A percentile compares a stretch with the other conserved stretches of the same genome.
Conservation (phyloP, 192 early-diverging fungal species). For the Oehlia diaphana region DNA sequence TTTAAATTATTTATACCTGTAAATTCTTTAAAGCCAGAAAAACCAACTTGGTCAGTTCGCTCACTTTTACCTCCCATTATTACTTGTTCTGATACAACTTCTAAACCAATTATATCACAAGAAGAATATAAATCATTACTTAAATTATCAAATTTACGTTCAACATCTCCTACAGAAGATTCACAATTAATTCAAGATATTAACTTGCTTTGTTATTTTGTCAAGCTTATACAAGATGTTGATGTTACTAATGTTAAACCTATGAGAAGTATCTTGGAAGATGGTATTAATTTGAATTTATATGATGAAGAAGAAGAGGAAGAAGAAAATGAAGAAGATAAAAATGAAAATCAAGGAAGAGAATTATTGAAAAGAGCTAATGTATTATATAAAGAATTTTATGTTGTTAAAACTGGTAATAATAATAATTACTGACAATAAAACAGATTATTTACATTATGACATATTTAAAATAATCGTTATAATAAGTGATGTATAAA, state of each 20-base stretch:
- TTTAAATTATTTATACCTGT: not conserved
- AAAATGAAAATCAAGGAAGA: conserved; percentile 28
- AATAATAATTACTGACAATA: not conserved
- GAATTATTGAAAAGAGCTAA: not conserved
- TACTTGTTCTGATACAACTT: too few relatives aligned
- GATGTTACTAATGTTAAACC: conserved; percentile 30
- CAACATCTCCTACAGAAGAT: conserved; percentile 1
- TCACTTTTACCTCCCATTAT: conserved; percentile 19
- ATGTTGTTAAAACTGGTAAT: not conserved
- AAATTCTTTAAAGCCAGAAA: not conserved
- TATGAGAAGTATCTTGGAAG: conserved; percentile 34
- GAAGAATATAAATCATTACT: conserved; percentile 31
- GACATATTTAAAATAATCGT: too few relatives aligned
- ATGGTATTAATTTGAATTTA: conserved; percentile 13
- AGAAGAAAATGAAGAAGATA: conserved; percentile 9
- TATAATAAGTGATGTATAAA: too few relatives aligned
- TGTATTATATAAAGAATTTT: not conserved
- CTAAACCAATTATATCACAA: conserved; percentile 18
- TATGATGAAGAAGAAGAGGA: not conserved
- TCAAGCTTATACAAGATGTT: conserved; percentile 29
- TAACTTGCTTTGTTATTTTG: conserved; percentile 33
- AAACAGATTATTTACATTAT: too few relatives aligned
- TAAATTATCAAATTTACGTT: conserved; percentile 26
- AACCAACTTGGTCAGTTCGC: conserved; percentile 40
- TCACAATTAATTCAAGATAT: conserved; percentile 35